A percentile compares a stretch with the other conserved stretches of the same genome.
Conservation (phyloP, 768 basidiomycete genomes). For the Crassisporium funariophilum region DNA sequence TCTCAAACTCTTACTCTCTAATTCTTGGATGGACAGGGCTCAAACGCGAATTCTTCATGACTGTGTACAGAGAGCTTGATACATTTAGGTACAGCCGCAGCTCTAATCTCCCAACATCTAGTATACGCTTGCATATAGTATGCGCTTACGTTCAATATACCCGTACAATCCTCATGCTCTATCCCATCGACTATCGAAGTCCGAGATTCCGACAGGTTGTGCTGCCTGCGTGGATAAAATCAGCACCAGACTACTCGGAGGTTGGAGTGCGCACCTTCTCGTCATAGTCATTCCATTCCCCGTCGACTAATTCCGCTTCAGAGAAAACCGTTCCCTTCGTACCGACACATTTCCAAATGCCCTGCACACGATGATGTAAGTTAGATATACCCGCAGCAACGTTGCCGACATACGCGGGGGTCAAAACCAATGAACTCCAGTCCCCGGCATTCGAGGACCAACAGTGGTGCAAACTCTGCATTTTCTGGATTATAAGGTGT, state of each 20-base stretch:
- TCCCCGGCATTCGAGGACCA: constrained; percentile 83
- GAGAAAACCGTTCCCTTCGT: constrained; percentile 55
- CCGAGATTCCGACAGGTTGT: constrained; percentile 71
- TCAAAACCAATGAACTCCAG: constrained; percentile 82
- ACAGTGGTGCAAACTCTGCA: constrained; percentile 61
- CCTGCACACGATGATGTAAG: constrained; percentile 47
- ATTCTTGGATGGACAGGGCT: no score
- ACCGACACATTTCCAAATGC: constrained; percentile 78
- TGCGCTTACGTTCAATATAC: constrained; percentile 1
- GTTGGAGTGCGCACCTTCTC: constrained; percentile 63
- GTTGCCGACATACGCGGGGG: constrained; percentile 51
- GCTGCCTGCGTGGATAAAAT: constrained; percentile 42
- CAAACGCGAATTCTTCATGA: no score
- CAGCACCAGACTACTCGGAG: not conserved
- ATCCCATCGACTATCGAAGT: constrained; percentile 65
- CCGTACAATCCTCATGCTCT: constrained; percentile 46
- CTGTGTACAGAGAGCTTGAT: no score
- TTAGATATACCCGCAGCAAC: not conserved
- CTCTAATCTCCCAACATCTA: not conserved
- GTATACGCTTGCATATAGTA: not conserved
- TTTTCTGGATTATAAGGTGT: constrained; percentile 63
- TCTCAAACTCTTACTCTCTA: no score
- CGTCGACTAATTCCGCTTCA: constrained; percentile 66
- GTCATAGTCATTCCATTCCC: constrained; percentile 88
- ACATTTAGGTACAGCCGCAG: no score